Evolutionary conservation across 495 filamentous ascomycete species (phyloP), one percentile per base, ranked within the genome.

Genomic region (Evernia prunastri): DNA sequence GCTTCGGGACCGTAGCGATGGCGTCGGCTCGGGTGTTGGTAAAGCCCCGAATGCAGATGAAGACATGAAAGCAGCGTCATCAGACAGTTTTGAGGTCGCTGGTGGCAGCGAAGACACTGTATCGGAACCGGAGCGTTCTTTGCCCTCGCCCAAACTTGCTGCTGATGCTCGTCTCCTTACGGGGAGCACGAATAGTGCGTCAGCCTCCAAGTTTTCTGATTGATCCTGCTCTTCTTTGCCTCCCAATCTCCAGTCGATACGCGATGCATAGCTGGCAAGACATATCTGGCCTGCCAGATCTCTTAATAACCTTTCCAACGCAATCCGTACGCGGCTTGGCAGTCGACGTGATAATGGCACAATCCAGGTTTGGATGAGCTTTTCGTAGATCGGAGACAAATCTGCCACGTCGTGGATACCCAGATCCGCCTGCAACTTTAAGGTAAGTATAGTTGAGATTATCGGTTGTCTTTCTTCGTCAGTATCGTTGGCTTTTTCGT

Each of bases 241-340:
- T 20, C 20, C 42, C n/a, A n/a, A 31, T n/a, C 36, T 61, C 20
- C 33, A 40, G 13, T 56, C 33, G 31, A 66, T 15, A 42, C 59
- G 43, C 31, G 66, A 54, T 37, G 49, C 58, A 40, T 56, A 58
- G 15, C 70, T 71, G 45, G 79, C 71, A 23, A 82, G 63, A 57
- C 72, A 66, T 29, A 82, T 63, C 53, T 80, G 75, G 20, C 71
- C 73, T 35, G 76, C 73, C 37, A 82, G 56, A 4, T 69, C 68
- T 57, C 80, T 72, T 35, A 80, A 69, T 18, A 71, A 60, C 65
- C 72, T 78, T 61, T 80, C 80, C 64, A 80, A 77, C 59, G 70
- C 68, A 1, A 78, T 68, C 15, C 80, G 73, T 25, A 75, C 74
- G 17, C 69, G 74, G 2, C 69, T 69, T 10, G 80, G 76, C 61